Evolutionary conservation across 2,329 filamentous ascomycete genomes (phyloP), one percentile per base, ranked within the genome.

Genomic region (Reticulascus tulasneorum): DNA sequence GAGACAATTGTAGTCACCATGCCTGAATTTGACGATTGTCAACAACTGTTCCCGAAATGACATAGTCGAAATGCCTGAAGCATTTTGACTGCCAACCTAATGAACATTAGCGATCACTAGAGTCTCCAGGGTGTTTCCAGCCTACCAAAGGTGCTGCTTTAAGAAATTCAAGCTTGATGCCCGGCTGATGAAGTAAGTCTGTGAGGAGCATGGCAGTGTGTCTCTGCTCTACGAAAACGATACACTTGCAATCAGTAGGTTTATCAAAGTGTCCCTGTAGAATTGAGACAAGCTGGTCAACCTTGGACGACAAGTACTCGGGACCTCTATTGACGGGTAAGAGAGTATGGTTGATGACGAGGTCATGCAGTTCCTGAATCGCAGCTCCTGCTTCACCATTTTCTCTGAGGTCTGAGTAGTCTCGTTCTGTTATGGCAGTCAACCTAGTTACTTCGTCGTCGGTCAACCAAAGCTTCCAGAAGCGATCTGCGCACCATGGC

Each of bases 191-290:
- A 43, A 94, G 83, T 1, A 94, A 65, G 27, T 84, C 78, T 2
- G 75, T 66, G 2, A 98, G 65, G 12, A 94, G 60, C 13, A 78
- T 75, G 1, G 90, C 91, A 1, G 88, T 91, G 45, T 84, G 79
- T 25, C 89, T 73, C 54, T 84, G 75, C 42, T 87, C 73, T 0
- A 94, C 88, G 57, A 98, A 97, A 0, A 97, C 77, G 37, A 98
- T 94, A 52, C 88, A 94, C 13, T 82, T 80, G 19, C 73, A 67
- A 7, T 79, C 69, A 2, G 68, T 70, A 4, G 67, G 60, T 3
- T 68, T 59, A 21, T 73, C 62, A 50, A 89, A 96, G 32, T 82
- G 73, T 7, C 76, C 58, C 4, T 59, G 54, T 1, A 97, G 66
- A 37, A 80, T 77, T 3, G 66, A 53, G 16, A 78, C 56, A 1